These are phyloP conservation scores for Trametes villosa DNA, from an alignment of 768 basidiomycete species.

Conservation along the genomic window DNA sequence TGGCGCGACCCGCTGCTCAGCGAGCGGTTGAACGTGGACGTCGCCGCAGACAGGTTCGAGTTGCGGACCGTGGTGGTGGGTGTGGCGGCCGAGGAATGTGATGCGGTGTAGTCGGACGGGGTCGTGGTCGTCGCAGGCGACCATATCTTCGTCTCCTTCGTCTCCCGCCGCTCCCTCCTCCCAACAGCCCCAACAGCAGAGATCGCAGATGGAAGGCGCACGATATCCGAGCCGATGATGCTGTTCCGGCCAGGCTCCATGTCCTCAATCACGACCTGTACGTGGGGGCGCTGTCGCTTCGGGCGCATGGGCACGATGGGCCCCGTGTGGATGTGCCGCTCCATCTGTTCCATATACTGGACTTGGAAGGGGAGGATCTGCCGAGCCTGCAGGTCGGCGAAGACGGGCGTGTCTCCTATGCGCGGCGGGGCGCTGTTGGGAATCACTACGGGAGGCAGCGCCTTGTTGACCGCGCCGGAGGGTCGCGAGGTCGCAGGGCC, in stretches of 20 bases:
- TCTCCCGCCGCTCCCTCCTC: neutral
- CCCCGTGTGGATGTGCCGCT: conserved; percentile 21
- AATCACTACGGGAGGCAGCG: neutral
- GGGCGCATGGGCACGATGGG: conserved; percentile 10
- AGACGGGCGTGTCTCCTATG: conserved; percentile 9
- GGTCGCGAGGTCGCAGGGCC: neutral
- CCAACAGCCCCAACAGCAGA: too few species aligned
- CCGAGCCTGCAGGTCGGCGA: conserved; percentile 10
- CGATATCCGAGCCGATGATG: conserved; percentile 37
- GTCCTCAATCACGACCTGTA: conserved; percentile 18
- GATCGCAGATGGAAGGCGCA: conserved; percentile 24
- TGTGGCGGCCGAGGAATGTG: conserved; percentile 3
- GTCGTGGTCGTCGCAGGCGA: conserved; percentile 19
- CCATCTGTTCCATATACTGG: conserved; percentile 26
- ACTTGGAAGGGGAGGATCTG: conserved; percentile 32
- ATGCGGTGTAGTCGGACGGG: conserved; percentile 10
- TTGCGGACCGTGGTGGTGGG: conserved; percentile 9
- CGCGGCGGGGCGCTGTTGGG: conserved; percentile 28
- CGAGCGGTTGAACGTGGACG: conserved; percentile 6
- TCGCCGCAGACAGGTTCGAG: conserved; percentile 14
- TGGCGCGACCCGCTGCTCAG: conserved; percentile 2
- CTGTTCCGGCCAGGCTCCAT: conserved; percentile 3
- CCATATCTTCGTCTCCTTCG: conserved; percentile 9
- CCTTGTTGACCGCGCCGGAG: neutral
- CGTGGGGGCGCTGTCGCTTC: conserved; percentile 15